Percentiles rank a stretch among this genome's conserved stretches.
Evolutionary conservation across 2,329 filamentous ascomycete species (phyloP).

Genomic region (Aspergillus oerlinghausenensis): DNA sequence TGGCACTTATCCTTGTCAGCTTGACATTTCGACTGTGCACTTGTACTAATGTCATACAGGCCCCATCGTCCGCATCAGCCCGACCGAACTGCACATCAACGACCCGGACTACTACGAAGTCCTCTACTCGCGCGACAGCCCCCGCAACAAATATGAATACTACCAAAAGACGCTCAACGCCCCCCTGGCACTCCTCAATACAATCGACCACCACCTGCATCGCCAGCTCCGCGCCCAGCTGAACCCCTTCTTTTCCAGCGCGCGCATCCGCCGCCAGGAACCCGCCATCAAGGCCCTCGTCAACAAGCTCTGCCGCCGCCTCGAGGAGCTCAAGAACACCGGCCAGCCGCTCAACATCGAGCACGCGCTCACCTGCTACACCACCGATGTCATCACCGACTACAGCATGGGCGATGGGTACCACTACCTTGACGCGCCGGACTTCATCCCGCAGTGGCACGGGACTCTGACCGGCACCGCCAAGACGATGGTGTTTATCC

Average conservation of each 20-base stretch:
- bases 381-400: conserved; percentile 45
- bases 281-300: conserved; percentile 19
- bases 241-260: conserved; percentile 33
- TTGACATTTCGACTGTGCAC: background rate
- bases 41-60: conserved; percentile 11
- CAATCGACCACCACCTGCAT: conserved; percentile 28
- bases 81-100: conserved; percentile 29
- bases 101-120: conserved; percentile 27
- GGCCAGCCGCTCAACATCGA: conserved; percentile 18
- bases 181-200: conserved; percentile 28
- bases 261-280: conserved; percentile 23
- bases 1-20: background rate
- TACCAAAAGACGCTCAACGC: conserved; percentile 25
- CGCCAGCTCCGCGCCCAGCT: conserved; percentile 29
- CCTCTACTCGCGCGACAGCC: conserved; percentile 27
- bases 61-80: conserved; percentile 31
- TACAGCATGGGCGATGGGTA: conserved; percentile 34
- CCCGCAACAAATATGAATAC: conserved; percentile 27
- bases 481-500: conserved; percentile 17
- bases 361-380: conserved; percentile 37
- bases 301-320: conserved; percentile 20
- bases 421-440: conserved; percentile 28
- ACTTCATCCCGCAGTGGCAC: conserved; percentile 28
- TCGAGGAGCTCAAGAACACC: conserved; percentile 16
- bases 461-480: conserved; percentile 23